Conservation (phyloP, 352 stramenopile genomes). For the Phytopythium chamaehyphon region DNA sequence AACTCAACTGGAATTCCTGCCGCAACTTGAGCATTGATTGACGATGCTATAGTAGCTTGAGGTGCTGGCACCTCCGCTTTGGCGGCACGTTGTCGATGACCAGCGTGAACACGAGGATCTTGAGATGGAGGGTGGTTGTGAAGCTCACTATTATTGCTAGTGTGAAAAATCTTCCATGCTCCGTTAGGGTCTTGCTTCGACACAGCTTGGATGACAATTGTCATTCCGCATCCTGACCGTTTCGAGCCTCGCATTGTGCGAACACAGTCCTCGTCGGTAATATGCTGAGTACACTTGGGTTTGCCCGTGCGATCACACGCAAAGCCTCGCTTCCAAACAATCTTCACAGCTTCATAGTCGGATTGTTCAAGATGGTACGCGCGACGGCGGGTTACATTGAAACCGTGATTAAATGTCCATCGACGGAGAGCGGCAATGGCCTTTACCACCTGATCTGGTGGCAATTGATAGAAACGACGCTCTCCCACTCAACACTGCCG, state of each 20-base stretch:
- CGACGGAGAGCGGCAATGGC: constrained; percentile 9
- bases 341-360: neutral
- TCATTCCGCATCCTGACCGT: constrained; percentile 8
- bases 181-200: constrained; percentile 1
- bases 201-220: constrained; percentile 1
- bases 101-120: constrained; percentile 8
- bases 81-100: too few species aligned
- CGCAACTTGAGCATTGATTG: constrained; percentile 4
- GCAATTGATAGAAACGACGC: too few species aligned
- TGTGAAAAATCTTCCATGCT: constrained; percentile 4
- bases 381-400: constrained; percentile 8
- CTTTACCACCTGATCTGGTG: neutral
- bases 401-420: constrained; percentile 3
- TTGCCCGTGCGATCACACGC: constrained; percentile 5
- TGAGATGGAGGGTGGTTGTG: constrained; percentile 10
- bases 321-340: constrained; percentile 9
- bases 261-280: neutral
- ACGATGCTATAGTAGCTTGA: too few species aligned
- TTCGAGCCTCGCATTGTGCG: constrained; percentile 8
- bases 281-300: constrained; percentile 3
- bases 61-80: too few species aligned
- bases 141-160: constrained; percentile 2
- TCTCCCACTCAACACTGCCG: too few species aligned
- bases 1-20: constrained; percentile 11
- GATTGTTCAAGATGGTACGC: constrained; percentile 5